Conservation (phyloP, 345 rosid species). For the Murraya koenigii region DNA sequence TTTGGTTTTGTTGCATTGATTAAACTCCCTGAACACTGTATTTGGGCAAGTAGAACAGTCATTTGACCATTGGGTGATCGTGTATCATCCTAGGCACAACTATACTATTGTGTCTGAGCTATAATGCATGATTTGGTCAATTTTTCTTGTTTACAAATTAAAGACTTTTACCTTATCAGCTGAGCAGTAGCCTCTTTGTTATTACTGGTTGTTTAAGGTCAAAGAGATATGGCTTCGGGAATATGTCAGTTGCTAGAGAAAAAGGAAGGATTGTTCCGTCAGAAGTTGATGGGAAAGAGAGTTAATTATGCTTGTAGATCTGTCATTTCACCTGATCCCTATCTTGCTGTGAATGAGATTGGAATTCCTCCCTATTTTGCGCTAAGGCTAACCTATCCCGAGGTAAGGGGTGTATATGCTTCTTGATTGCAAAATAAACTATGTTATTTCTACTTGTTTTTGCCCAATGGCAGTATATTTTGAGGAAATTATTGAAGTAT, state of each 20-base stretch:
- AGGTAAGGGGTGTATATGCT: slow-evolving; percentile 43
- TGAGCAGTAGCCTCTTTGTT: slow-evolving; percentile 2
- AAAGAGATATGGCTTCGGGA: slow-evolving; percentile 60
- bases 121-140: slow-evolving; percentile 1
- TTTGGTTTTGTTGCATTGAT: not conserved
- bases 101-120: not conserved
- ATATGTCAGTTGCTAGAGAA: slow-evolving; percentile 93
- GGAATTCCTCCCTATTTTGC: slow-evolving; percentile 97
- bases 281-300: slow-evolving; percentile 99
- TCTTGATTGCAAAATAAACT: not conserved
- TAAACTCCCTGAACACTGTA: not conserved
- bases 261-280: slow-evolving; percentile 95
- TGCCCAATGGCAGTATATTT: not conserved
- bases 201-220: slow-evolving; percentile 49
- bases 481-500: not conserved
- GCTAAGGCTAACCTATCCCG: slow-evolving; percentile 82
- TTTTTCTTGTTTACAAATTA: not conserved
- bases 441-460: not conserved
- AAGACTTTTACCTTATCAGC: slow-evolving; percentile 2
- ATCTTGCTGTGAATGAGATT: slow-evolving; percentile 91
- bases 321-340: slow-evolving; percentile 99
- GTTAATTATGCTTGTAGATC: slow-evolving; percentile 97
- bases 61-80: not conserved
- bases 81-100: not conserved
- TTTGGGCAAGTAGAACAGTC: not conserved